Evolutionary conservation across 2,329 filamentous ascomycete genomes (phyloP).

Genomic region (Cordyceps cateniannulata): DNA sequence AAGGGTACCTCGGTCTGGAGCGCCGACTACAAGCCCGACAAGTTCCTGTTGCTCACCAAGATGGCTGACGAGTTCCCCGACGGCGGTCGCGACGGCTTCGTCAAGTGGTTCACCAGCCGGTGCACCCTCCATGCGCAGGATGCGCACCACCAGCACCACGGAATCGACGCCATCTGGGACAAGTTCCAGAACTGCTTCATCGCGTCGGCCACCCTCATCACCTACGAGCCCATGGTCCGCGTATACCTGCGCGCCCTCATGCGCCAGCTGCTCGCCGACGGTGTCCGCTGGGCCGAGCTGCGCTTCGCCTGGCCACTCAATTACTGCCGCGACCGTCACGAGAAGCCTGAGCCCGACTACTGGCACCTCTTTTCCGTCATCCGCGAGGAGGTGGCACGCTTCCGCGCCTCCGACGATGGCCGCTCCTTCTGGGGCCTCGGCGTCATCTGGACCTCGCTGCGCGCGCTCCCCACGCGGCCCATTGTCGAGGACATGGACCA

Average conservation of each 20-base stretch:
- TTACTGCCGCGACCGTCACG: constrained; percentile 59
- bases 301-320: constrained; percentile 65
- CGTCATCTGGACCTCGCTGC: constrained; percentile 77
- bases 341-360: constrained; percentile 61
- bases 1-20: constrained; percentile 56
- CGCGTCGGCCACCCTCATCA: constrained; percentile 67
- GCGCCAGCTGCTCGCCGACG: constrained; percentile 66
- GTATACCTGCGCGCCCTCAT: constrained; percentile 68
- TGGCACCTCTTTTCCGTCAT: constrained; percentile 65
- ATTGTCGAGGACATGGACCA: constrained; percentile 79
- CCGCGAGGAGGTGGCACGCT: constrained; percentile 70
- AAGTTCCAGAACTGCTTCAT: constrained; percentile 74
- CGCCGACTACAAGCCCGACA: constrained; percentile 51
- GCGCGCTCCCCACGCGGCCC: constrained; percentile 54
- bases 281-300: constrained; percentile 79
- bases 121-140: constrained; percentile 67
- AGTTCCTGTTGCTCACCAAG: constrained; percentile 49
- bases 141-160: constrained; percentile 72
- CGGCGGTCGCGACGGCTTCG: constrained; percentile 64
- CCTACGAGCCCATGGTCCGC: constrained; percentile 87
- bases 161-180: constrained; percentile 75
- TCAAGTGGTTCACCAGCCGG: constrained; percentile 68
- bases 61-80: constrained; percentile 71
- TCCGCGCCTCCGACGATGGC: constrained; percentile 65
- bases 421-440: constrained; percentile 76